phyloP scores from a whole-genome alignment of 768 basidiomycete species.

The Exsudoporus frostii region DNA sequence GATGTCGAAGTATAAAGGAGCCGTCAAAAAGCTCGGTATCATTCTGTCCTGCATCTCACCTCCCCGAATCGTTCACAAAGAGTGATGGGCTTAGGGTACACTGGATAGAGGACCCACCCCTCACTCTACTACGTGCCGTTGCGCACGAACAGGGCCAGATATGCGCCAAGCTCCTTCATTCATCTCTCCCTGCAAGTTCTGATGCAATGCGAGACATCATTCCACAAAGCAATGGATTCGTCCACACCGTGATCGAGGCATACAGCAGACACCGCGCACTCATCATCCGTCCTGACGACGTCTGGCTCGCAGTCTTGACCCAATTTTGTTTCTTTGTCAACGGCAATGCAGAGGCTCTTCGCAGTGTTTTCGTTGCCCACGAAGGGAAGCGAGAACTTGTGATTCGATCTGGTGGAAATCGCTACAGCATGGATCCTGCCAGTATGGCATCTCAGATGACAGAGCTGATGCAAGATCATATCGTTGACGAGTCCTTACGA shows the following conservation, averaged over 20 bases:
- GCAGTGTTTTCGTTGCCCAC: constrained; percentile 18
- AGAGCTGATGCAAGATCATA: not conserved
- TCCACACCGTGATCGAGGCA: constrained; percentile 24
- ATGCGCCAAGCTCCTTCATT: not conserved
- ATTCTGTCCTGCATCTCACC: not conserved
- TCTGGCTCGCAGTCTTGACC: constrained; percentile 33
- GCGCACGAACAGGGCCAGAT: not conserved
- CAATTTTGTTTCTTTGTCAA: constrained; percentile 38
- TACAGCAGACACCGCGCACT: constrained; percentile 31
- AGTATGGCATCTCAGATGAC: constrained; percentile 6
- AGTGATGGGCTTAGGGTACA: not conserved
- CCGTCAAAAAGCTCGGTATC: not conserved
- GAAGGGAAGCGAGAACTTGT: constrained; percentile 20
- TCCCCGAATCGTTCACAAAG: not conserved
- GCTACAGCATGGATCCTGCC: constrained; percentile 28
- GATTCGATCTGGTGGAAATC: constrained; percentile 5
- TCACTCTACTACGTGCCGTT: not conserved
- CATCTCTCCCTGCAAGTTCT: not conserved
- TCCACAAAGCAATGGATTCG: constrained; percentile 27
- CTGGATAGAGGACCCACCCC: not conserved
- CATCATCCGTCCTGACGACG: constrained; percentile 44
- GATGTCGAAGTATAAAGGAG: too few relatives aligned
- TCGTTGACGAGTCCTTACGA: not conserved
- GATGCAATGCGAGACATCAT: constrained; percentile 9
- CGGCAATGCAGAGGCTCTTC: constrained; percentile 30